Base-by-base conservation (phyloP, 257 asterid species). In the Capsicum pubescens region DNA sequence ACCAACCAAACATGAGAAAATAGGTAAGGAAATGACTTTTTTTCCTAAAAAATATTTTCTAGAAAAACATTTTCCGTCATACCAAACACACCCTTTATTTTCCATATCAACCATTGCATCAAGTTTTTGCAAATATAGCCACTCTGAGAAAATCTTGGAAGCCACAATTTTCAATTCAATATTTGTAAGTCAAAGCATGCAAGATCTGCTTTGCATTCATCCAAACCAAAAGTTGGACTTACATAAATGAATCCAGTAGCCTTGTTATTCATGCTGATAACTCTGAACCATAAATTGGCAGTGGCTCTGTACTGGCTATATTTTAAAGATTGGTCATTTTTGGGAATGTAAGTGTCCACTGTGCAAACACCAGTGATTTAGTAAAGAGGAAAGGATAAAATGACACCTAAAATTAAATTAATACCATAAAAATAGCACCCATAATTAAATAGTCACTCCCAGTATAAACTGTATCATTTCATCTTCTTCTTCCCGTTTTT, bases 181-280 rank as follows among this genome's bases (percentile, higher is more conserved):
- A 86, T 57, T 89, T 84, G 14, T 68, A 64, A 3, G 90, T 87
- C 39, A 92, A 39, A n/a, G 79, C 92, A 79, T 3, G 93, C 93
- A 19, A 92, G 85, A 84, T 89, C 91, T 6, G 81, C 93, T 79
- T 87, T 84, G 83, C 90, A 87, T 13, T 84, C 60, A 54, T 79
- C 86, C n/a, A 4, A 19, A 9, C 88, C 93, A 2, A 87, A 63
- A 66, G 35, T 26, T 3, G 95, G 98, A 0, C 90, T 35, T 36
- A 92, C 93, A 0, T 91, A 86, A 21, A 93, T 88, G 6, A 92
- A 50, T n/a, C 97, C 97, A 3, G 91, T 71, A 9, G 87, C 91
- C 16, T 79, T 76, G 48, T 87, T 80, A 0, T 80, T 83, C 74
- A 86, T 60, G 85, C 93, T 91, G 15, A 93, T 88, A 61, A 84